Evolutionary conservation across 768 basidiomycete species (phyloP).

Genomic region (Tylopilus rubrobrunneus): DNA sequence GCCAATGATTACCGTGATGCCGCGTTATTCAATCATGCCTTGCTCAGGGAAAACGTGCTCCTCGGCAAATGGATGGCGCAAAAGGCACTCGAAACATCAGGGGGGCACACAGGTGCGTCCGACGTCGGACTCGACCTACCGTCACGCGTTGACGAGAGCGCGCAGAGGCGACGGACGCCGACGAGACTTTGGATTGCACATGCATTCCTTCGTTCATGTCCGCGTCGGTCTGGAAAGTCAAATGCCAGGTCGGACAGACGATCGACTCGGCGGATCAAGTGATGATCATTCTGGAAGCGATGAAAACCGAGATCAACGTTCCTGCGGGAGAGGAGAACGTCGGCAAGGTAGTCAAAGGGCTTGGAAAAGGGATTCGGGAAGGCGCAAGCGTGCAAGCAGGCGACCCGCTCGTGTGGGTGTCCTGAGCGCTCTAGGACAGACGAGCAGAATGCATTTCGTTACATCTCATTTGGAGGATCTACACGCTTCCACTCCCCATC

Average conservation of each 20-base stretch:
- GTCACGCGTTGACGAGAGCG: neutral
- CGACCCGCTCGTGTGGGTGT: constrained; percentile 38
- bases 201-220: constrained; percentile 36
- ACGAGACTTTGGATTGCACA: constrained; percentile 1
- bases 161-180: neutral
- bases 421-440: neutral
- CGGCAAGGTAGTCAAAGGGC: constrained; percentile 39
- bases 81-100: constrained; percentile 16
- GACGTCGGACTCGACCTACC: neutral
- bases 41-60: constrained; percentile 38
- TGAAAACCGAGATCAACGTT: constrained; percentile 61
- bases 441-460: no score
- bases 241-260: constrained; percentile 38
- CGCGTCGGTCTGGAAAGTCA: constrained; percentile 51
- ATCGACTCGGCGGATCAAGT: constrained; percentile 41
- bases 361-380: constrained; percentile 40
- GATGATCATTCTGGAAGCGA: constrained; percentile 54
- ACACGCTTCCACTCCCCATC: neutral
- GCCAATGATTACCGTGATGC: neutral
- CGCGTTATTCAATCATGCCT: neutral
- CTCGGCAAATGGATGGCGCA: constrained; percentile 41
- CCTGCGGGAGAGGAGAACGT: constrained; percentile 42
- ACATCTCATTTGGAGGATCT: no score
- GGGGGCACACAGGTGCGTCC: constrained; percentile 5
- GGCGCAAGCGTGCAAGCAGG: constrained; percentile 47